Evolutionary conservation across 179 eudicot genomes (phyloP).

Genomic region (Spergularia azorica): DNA sequence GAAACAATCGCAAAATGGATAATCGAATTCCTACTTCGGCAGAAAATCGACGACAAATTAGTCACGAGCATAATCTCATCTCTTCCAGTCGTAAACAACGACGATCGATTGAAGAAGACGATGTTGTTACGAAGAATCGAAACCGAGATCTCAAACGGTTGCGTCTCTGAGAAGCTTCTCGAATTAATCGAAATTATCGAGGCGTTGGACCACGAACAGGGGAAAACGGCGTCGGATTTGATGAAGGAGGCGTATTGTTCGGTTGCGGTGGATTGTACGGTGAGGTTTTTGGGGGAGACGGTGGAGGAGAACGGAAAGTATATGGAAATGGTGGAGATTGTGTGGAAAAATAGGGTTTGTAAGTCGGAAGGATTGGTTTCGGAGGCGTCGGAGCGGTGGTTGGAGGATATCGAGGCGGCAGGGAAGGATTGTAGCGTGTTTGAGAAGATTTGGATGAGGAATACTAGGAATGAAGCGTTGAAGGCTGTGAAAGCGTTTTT

Average conservation of each 20-base stretch:
- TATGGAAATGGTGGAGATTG: slow-evolving; percentile 48
- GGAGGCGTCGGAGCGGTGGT: slow-evolving; percentile 48
- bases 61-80: slow-evolving; percentile 33
- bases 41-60: slow-evolving; percentile 39
- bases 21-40: slow-evolving; percentile 58
- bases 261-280: slow-evolving; percentile 68
- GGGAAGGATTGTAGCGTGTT: slow-evolving; percentile 43
- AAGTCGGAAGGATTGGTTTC: slow-evolving; percentile 49
- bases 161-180: slow-evolving; percentile 45
- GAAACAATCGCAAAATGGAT: slow-evolving; percentile 48
- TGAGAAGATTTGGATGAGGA: slow-evolving; percentile 38
- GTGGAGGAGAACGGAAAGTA: slow-evolving; percentile 36
- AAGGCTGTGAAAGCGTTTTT: slow-evolving; percentile 47
- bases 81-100: slow-evolving; percentile 43
- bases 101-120: slow-evolving; percentile 39
- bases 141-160: slow-evolving; percentile 28
- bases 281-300: slow-evolving; percentile 37
- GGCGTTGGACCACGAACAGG: slow-evolving; percentile 37
- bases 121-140: slow-evolving; percentile 51
- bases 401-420: slow-evolving; percentile 54
- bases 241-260: slow-evolving; percentile 59
- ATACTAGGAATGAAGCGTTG: slow-evolving; percentile 47
- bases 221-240: slow-evolving; percentile 28
- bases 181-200: slow-evolving; percentile 49
- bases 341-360: slow-evolving; percentile 60